phyloP scores from a whole-genome alignment of 345 rosid species.

The Passiflora organensis region DNA sequence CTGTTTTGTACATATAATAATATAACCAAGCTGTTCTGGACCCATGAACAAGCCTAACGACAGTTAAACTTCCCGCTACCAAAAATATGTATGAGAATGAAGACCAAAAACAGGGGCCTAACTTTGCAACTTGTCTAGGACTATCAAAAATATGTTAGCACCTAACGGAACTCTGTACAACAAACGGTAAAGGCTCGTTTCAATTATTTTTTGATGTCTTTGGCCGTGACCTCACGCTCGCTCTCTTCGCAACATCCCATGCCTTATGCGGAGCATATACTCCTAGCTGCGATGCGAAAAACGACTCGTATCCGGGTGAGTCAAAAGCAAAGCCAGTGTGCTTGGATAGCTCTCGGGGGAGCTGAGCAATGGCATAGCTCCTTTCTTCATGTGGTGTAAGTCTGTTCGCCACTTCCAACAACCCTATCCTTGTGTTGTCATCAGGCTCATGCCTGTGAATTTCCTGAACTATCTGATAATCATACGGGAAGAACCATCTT shows the following conservation, averaged over 20 bases:
- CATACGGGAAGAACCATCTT: constrained; percentile 94
- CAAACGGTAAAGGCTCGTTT: not conserved
- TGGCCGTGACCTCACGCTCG: constrained; percentile 62
- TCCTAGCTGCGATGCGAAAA: constrained; percentile 88
- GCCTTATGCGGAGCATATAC: constrained; percentile 83
- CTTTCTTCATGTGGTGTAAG: constrained; percentile 77
- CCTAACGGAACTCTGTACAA: constrained; percentile 1
- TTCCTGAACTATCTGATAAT: constrained; percentile 94
- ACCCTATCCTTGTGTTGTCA: constrained; percentile 34
- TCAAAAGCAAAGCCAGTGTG: constrained; percentile 97
- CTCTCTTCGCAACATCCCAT: constrained; percentile 99
- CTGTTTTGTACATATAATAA: too few species aligned
- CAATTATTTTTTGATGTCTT: constrained; percentile 36
- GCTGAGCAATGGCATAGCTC: constrained; percentile 75
- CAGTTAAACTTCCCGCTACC: too few species aligned
- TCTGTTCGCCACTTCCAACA: constrained; percentile 45
- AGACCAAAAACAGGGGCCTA: too few species aligned
- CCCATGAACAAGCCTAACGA: too few species aligned
- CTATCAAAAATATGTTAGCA: too few species aligned
- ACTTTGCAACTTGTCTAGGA: too few species aligned
- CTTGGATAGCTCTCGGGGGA: constrained; percentile 80
- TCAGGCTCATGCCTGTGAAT: constrained; percentile 68
- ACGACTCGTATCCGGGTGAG: constrained; percentile 96
- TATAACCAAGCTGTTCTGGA: too few species aligned
- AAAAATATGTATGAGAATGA: too few species aligned